phyloP scores from a whole-genome alignment of 495 filamentous ascomycete species.

The Penicillium riverlandense region DNA sequence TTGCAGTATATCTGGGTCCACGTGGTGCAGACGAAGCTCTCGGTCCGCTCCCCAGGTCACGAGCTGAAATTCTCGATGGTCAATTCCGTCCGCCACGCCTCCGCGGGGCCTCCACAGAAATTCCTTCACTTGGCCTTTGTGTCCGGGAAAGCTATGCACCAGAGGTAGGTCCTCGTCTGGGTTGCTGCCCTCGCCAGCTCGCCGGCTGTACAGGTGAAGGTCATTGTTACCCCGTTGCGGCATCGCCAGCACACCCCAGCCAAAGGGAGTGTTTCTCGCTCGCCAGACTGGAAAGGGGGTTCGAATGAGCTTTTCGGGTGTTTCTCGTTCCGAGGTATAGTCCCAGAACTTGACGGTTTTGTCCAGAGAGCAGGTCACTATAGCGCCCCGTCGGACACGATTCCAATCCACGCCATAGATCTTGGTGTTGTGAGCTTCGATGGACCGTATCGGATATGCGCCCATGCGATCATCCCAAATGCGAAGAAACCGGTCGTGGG shows the following conservation, averaged over 20 bases:
- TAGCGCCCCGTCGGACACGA: conserved; percentile 56
- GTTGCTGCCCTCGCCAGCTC: conserved; percentile 36
- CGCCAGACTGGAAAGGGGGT: conserved; percentile 88
- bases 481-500: conserved; percentile 76
- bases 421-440: conserved; percentile 87
- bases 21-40: conserved; percentile 70
- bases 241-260: conserved; percentile 82
- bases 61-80: conserved; percentile 86
- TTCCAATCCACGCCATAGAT: conserved; percentile 98
- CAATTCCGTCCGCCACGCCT: conserved; percentile 58
- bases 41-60: conserved; percentile 90
- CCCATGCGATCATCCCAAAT: conserved; percentile 90
- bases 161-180: conserved; percentile 43
- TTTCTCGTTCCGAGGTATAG: conserved; percentile 54
- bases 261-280: conserved; percentile 90
- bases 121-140: conserved; percentile 83
- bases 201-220: conserved; percentile 80
- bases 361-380: conserved; percentile 87
- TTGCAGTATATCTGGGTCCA: conserved; percentile 55
- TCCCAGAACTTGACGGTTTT: conserved; percentile 95
- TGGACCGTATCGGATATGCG: conserved; percentile 69
- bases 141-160: conserved; percentile 69
- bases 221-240: conserved; percentile 79
- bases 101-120: conserved; percentile 88
- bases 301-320: conserved; percentile 64